Evolutionary conservation across 768 basidiomycete genomes (phyloP), one percentile per base, ranked within the genome.

Genomic region (Mrakia frigida): DNA sequence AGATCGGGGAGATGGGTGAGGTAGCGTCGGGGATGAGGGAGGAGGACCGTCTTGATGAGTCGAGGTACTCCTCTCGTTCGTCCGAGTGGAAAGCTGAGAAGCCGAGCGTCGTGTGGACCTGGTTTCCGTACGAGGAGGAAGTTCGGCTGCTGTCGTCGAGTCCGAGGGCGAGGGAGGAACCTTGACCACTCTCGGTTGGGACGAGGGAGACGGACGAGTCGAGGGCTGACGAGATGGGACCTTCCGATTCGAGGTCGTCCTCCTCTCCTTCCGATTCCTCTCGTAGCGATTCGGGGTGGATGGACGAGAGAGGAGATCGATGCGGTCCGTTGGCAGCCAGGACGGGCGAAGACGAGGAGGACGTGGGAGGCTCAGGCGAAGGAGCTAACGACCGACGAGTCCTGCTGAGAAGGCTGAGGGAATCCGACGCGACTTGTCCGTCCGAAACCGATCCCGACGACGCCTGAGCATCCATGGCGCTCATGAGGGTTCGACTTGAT

Each of bases 1-100:
- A 7, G n/a, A 65, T 21, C 39, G 25, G 60, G 31, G 23, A 60
- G 63, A 50, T 72, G 59, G 52, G 53, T 33, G 33, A 72, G 53
- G 23, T 37, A 11, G 33, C 35, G 18, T 68, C 65, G 35, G 35
- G 65, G 37, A 68, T 23, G 65, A 68, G 65, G 65, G 21, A 25
- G 39, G 65, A 68, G n/a, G 73, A 63, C 18, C 16, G 7, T 23
- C 61, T 60, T 43, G 73, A 74, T 5, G 61, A 50, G 46, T 50
- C 73, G 63, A 74, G 73, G 21, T 46, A 21, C 73, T 74, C 73
- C 33, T 74, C 73, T 10, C 31, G 37, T 25, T 74, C 46, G 16
- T 31, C 35, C 10, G 63, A 3, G 43, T 16, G 7, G 25, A 37
- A 39, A 5, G 39, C 23, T 10, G 65, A 37, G 18, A 41, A 14